phyloP scores from a whole-genome alignment of 305 asterid genomes.

The Solanum aculeatissimum region DNA sequence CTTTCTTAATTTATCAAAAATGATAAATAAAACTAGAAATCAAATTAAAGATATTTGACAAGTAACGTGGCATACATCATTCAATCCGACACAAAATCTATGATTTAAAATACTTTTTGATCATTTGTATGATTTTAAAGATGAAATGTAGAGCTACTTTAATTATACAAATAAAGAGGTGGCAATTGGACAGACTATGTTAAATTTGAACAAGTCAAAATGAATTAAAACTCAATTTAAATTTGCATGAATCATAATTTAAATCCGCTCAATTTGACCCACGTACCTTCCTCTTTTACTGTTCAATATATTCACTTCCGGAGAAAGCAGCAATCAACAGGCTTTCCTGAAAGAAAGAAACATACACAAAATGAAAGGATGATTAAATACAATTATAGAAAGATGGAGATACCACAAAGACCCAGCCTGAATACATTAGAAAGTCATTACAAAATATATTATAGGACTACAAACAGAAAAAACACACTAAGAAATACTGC shows the following conservation, averaged over 20 bases:
- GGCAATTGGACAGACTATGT: too few species aligned
- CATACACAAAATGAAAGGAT: not conserved
- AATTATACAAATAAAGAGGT: too few species aligned
- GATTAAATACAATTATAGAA: not conserved
- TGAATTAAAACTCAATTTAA: not conserved
- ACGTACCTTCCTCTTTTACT: not conserved
- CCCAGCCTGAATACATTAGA: not conserved
- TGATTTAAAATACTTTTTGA: too few species aligned
- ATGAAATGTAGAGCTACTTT: too few species aligned
- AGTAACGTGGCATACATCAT: too few species aligned
- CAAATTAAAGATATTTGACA: too few species aligned
- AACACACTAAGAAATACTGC: not conserved
- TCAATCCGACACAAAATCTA: too few species aligned
- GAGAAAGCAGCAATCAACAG: not conserved
- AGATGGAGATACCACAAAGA: not conserved
- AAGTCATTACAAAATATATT: not conserved
- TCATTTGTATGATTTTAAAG: too few species aligned
- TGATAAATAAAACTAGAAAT: too few species aligned
- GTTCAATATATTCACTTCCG: not conserved
- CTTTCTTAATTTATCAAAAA: too few species aligned
- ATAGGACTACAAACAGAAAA: not conserved
- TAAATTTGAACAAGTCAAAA: not conserved
- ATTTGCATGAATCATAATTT: not conserved
- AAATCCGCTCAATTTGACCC: not conserved
- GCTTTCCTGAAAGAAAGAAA: too few species aligned